Conservation (phyloP, 1,139 yeast species). For the Suhomyces yuchorum region DNA sequence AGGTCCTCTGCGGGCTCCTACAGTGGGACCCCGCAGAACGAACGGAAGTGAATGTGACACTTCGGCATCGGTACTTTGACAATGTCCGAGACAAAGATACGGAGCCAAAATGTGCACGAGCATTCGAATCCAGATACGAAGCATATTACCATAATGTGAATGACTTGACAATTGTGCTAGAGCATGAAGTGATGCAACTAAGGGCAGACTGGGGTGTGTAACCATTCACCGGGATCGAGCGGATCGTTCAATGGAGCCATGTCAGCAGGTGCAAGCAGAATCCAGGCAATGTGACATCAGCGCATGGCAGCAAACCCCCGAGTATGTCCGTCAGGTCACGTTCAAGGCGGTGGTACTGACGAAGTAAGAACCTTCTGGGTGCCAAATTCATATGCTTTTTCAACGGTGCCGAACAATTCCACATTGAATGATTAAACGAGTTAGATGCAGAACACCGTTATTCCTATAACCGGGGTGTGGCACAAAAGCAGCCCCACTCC, state of each 20-base stretch:
- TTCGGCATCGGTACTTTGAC: constrained; percentile 54
- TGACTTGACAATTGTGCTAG: constrained; percentile 48
- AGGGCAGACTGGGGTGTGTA: neutral
- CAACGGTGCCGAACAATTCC: constrained; percentile 2
- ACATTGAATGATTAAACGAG: neutral
- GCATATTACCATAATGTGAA: constrained; percentile 33
- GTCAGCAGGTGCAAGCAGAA: too few species aligned
- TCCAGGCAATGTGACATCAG: neutral
- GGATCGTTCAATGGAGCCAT: neutral
- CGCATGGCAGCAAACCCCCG: neutral
- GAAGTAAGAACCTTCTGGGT: neutral
- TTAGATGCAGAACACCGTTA: constrained; percentile 1
- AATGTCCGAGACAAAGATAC: constrained; percentile 49
- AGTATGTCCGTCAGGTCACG: neutral
- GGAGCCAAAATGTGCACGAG: constrained; percentile 50
- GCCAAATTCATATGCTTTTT: constrained; percentile 5
- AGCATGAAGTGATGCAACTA: constrained; percentile 45
- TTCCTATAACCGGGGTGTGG: constrained; percentile 4
- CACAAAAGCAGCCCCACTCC: constrained; percentile 7
- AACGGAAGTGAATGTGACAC: constrained; percentile 48
- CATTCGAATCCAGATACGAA: constrained; percentile 69
- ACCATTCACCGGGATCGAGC: neutral
- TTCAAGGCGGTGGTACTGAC: neutral
- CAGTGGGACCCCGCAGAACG: constrained; percentile 61
- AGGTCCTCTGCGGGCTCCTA: constrained; percentile 53